Base-by-base conservation (phyloP, 2,329 filamentous ascomycete genomes). In the Thyridium curvatum region DNA sequence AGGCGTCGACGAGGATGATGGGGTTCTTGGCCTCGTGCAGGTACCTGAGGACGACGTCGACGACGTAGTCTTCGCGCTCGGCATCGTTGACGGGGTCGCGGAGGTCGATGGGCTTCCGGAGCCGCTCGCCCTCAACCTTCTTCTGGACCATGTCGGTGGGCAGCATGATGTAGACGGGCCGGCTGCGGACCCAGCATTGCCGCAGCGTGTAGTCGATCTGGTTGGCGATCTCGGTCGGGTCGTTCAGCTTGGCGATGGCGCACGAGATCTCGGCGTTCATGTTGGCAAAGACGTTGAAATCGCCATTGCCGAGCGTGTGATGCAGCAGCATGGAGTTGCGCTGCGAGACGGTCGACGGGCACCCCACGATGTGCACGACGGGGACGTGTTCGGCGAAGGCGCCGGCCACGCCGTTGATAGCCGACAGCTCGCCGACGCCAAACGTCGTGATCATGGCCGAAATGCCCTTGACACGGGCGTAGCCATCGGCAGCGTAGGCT, bases 151-250 rank as follows among this genome's bases (percentile, higher is more conserved):
- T 84, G 55, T 94, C 86, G 13, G 84, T 86, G 3, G 89, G 87
- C 8, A 94, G 68, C 55, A 82, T 82, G 50, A 94, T 80, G 61
- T 94, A 94, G 36, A 94, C 85, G 3, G 89, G 89, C 15, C 84
- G 75, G 44, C 82, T 86, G 41, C 76, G 70, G 33, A 86, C 61
- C 66, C 77, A 87, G 58, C 86, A 93, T 61, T 88, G 73, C 26
- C 76, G 75, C 18, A 94, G 72, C 4, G 84, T 79, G 51, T 86
- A 73, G 57, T 94, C 89, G 49, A 94, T 90, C 52, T 88, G 77
- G 12, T 70, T 66, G 9, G 86, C 81, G 32, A 85, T 84, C 47
- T 86, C 82, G 42, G 71, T 61, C 2, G 83, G 77, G 46, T 86
- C 74, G 54, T 79, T 82, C 41, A 94, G 71, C 51, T 82, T 81